Evolutionary conservation across 345 rosid genomes (phyloP).

Genomic region (Citrus trifoliata): DNA sequence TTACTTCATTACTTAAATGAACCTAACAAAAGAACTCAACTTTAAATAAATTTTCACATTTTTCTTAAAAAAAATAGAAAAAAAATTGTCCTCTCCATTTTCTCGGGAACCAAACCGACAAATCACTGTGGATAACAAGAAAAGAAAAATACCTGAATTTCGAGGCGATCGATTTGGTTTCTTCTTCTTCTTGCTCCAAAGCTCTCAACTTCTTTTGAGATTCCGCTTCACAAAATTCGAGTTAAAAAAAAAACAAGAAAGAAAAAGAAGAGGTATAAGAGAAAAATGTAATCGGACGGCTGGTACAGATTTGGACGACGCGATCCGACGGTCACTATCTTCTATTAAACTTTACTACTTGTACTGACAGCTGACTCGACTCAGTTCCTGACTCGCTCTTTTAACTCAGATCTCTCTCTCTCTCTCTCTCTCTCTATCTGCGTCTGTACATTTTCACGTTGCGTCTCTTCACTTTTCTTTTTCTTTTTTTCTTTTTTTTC

Average conservation of each 20-base stretch:
- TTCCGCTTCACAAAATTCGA: background rate
- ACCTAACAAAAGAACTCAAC: background rate
- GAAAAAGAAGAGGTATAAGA: background rate
- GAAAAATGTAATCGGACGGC: conserved; percentile 25
- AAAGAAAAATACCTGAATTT: background rate
- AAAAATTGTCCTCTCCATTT: background rate
- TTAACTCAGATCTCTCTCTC: conserved; percentile 45
- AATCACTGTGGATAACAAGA: background rate
- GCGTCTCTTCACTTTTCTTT: conserved; percentile 16
- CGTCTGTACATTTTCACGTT: conserved; percentile 21
- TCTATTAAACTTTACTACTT: conserved; percentile 12
- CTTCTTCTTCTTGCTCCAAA: background rate
- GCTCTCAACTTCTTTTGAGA: background rate
- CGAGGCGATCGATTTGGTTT: conserved; percentile 4
- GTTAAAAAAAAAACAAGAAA: background rate
- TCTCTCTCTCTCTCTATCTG: conserved; percentile 15
- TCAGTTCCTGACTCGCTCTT: conserved; percentile 20
- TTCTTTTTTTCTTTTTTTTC: too few relatives aligned
- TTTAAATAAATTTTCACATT: conserved; percentile 1
- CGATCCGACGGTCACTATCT: conserved; percentile 29
- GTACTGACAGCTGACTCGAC: conserved; percentile 22
- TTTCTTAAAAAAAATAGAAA: background rate
- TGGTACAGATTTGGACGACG: background rate
- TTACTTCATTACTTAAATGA: background rate
- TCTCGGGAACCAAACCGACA: conserved; percentile 20